Evolutionary conservation across 345 rosid genomes (phyloP), one percentile per base, ranked within the genome.

Genomic region (Salix brachista): DNA sequence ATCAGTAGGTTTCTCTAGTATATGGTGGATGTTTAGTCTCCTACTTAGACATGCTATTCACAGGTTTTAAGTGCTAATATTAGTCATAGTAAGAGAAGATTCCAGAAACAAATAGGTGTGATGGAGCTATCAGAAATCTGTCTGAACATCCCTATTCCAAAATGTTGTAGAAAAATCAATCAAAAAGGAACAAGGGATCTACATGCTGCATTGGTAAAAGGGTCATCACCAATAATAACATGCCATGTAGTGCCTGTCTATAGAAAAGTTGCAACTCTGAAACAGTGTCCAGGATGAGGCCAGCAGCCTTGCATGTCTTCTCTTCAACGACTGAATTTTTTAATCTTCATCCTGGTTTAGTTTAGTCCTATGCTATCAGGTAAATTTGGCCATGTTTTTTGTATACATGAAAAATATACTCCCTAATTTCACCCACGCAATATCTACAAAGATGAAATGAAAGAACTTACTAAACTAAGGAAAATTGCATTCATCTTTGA

Each of bases 381-480:
- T 66, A 48, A 18, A 28, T 2, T 21, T 56, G 19, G 42, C 34
- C 34, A 16, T 23, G n/a, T 11, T 50, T 67, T 41, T 36, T n/a
- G 26, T 8, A 36, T 34, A 32, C 18, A 32, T 36, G 34, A 67
- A 72, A 42, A 8, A 48, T 39, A 75, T 8, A 64, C 26, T 44
- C 19, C 48, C 14, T 18, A 36, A 18, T 3, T 65, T 30, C 30
- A 44, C 6, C 23, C 19, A 69, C 66, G 16, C 25, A 44, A 41
- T 69, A 74, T 44, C 16, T 14, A 73, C 26, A 25, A 12, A 37
- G 52, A 52, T 26, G 72, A 50, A 42, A n/a, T 23, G 46, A 71
- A 54, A 72, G 65, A 71, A 41, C 89, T 85, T 84, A 92, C 98
- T 83, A 94, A 83, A 82, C 95, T 81, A 75, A 94, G 97, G 80